Percentiles rank a stretch among this genome's conserved stretches.
Conservation (phyloP, 495 filamentous ascomycete species). For the Penicillium diatomitis region DNA sequence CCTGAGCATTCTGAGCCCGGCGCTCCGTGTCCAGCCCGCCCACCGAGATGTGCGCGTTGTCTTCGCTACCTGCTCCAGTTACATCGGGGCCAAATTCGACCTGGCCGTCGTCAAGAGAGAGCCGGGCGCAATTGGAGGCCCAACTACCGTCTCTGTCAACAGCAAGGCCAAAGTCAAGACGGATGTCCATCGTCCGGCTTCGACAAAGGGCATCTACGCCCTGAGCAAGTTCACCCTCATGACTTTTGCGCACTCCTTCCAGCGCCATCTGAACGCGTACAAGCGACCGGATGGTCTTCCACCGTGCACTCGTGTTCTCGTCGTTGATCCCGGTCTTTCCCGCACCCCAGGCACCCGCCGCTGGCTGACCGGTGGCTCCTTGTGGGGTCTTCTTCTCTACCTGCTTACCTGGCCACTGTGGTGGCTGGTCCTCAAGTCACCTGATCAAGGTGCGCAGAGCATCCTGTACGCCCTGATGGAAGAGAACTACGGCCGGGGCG, state of each 20-base stretch:
- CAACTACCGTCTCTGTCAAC: not conserved
- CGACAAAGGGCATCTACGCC: constrained; percentile 48
- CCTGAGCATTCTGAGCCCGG: constrained; percentile 79
- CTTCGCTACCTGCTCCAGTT: constrained; percentile 75
- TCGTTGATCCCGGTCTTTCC: constrained; percentile 76
- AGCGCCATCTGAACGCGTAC: constrained; percentile 77
- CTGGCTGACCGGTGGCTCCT: constrained; percentile 73
- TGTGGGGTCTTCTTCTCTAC: constrained; percentile 77
- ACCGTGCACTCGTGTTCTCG: constrained; percentile 66
- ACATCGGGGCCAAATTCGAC: constrained; percentile 60
- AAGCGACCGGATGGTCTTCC: constrained; percentile 73
- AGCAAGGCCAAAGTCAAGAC: constrained; percentile 5
- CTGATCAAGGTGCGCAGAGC: constrained; percentile 74
- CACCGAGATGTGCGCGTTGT: constrained; percentile 89
- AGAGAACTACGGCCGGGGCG: constrained; percentile 50
- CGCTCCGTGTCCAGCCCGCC: constrained; percentile 78
- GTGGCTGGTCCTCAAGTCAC: constrained; percentile 83
- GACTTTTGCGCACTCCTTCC: constrained; percentile 77
- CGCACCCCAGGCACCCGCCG: constrained; percentile 80
- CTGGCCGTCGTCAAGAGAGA: constrained; percentile 32
- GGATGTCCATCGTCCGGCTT: not conserved
- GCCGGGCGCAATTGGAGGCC: not conserved
- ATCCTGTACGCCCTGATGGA: constrained; percentile 84
- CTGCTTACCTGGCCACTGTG: constrained; percentile 66
- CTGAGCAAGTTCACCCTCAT: constrained; percentile 85